Conservation (phyloP, 148 eudicot species). For the Spergularia marina region DNA sequence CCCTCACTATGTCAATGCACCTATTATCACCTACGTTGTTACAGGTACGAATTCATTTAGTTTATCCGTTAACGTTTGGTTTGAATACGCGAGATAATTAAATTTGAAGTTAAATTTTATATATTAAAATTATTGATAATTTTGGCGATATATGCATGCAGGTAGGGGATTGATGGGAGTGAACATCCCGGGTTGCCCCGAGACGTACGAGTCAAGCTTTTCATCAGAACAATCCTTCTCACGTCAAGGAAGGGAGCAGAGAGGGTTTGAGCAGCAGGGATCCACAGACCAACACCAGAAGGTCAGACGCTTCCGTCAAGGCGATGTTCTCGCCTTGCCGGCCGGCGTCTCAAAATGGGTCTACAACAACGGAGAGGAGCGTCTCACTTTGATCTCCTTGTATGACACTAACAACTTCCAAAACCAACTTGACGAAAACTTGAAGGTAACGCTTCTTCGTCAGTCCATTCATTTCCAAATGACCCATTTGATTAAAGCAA, state of each 20-base stretch:
- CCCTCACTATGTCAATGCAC: slow-evolving; percentile 54
- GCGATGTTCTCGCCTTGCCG: slow-evolving; percentile 45
- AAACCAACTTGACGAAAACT: slow-evolving; percentile 56
- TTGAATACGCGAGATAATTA: no score
- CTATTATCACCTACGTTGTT: slow-evolving; percentile 40
- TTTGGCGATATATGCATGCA: slow-evolving; percentile 12
- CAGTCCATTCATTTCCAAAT: no score
- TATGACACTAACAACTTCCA: slow-evolving; percentile 40
- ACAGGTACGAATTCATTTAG: slow-evolving; percentile 29
- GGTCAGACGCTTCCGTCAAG: slow-evolving; percentile 39
- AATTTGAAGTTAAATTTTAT: no score
- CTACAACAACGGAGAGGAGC: slow-evolving; percentile 48
- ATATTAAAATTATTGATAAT: no score
- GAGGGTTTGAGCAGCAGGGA: not conserved
- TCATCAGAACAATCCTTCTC: slow-evolving; percentile 1
- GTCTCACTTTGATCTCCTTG: slow-evolving; percentile 33
- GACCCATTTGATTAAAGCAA: no score
- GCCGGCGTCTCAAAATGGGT: slow-evolving; percentile 48
- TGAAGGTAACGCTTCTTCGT: slow-evolving; percentile 34
- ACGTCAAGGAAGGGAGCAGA: slow-evolving; percentile 3
- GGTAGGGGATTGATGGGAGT: slow-evolving; percentile 51
- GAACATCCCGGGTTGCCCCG: slow-evolving; percentile 50
- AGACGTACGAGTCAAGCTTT: slow-evolving; percentile 40
- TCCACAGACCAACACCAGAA: slow-evolving; percentile 50
- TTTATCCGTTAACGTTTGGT: no score